Conservation (phyloP, 129 eudicot species). For the Calendula officinalis region DNA sequence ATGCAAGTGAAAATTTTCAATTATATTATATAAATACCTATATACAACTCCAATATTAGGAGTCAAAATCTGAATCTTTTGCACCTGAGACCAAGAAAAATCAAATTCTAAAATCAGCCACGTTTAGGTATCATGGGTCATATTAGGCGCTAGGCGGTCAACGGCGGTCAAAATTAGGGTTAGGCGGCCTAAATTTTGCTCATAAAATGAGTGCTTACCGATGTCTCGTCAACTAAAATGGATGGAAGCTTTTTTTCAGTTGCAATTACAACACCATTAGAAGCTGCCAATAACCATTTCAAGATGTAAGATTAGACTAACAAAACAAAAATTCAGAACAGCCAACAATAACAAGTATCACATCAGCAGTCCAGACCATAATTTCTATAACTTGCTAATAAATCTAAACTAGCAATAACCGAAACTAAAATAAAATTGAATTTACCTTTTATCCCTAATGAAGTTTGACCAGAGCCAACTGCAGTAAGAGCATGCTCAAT, state of each 20-base stretch:
- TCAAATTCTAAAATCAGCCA: slow-evolving; percentile 6
- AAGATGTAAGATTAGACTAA: slow-evolving; percentile 10
- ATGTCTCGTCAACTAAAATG: slow-evolving; percentile 92
- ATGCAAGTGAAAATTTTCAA: background rate
- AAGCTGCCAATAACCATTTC: slow-evolving; percentile 67
- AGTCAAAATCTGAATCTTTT: slow-evolving; percentile 87
- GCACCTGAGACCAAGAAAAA: slow-evolving; percentile 14
- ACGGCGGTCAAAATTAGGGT: no score
- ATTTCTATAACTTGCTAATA: slow-evolving; percentile 4
- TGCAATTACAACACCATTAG: slow-evolving; percentile 98
- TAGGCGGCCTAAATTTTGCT: background rate
- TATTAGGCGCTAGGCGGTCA: no score
- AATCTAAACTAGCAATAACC: background rate
- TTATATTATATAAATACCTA: slow-evolving; percentile 41
- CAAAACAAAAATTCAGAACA: background rate
- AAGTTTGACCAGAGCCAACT: slow-evolving; percentile 97
- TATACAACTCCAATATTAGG: slow-evolving; percentile 96
- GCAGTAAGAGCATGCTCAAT: slow-evolving; percentile 95
- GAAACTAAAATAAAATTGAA: background rate
- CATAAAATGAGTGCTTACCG: slow-evolving; percentile 49
- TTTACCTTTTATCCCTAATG: slow-evolving; percentile 89
- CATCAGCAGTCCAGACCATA: background rate
- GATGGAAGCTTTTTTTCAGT: slow-evolving; percentile 98
- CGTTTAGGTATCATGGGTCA: no score
- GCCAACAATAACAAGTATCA: background rate